Evolutionary conservation across 2,329 filamentous ascomycete species (phyloP).

Genomic region (Claviceps maximensis): DNA sequence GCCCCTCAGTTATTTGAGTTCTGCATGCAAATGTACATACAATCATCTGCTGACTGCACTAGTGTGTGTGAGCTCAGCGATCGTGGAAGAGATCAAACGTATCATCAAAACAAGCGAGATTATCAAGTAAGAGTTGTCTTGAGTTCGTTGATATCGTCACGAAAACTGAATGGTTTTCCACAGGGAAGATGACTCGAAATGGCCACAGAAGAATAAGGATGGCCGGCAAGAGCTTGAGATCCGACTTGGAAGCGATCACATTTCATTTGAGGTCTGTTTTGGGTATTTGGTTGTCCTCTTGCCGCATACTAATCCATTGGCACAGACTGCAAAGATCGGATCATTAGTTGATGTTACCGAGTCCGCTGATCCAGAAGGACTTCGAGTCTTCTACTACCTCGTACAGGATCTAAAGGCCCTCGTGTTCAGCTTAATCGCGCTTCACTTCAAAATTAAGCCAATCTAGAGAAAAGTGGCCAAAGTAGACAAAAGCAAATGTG

Average conservation of each 20-base stretch:
- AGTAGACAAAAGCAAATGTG: neutral
- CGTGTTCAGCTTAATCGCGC: slow-evolving; percentile 87
- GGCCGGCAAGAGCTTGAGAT: slow-evolving; percentile 95
- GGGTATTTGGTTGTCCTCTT: neutral
- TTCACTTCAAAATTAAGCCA: slow-evolving; percentile 94
- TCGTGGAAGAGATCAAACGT: slow-evolving; percentile 89
- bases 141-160: neutral
- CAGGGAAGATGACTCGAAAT: slow-evolving; percentile 95
- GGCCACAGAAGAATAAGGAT: slow-evolving; percentile 99
- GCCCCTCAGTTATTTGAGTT: slow-evolving; percentile 20
- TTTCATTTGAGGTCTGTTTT: slow-evolving; percentile 76
- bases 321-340: slow-evolving; percentile 90
- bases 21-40: neutral
- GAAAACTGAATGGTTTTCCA: neutral
- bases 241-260: slow-evolving; percentile 83
- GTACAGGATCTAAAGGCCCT: slow-evolving; percentile 95
- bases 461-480: slow-evolving; percentile 32
- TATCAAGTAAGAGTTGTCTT: slow-evolving; percentile 55
- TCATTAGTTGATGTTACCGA: slow-evolving; percentile 94
- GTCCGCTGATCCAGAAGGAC: slow-evolving; percentile 86
- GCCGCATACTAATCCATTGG: neutral
- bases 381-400: slow-evolving; percentile 96
- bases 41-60: slow-evolving; percentile 1
- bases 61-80: slow-evolving; percentile 92
- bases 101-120: slow-evolving; percentile 98